Base-by-base conservation (phyloP, 257 asterid genomes). In the Henckelia pumila region DNA sequence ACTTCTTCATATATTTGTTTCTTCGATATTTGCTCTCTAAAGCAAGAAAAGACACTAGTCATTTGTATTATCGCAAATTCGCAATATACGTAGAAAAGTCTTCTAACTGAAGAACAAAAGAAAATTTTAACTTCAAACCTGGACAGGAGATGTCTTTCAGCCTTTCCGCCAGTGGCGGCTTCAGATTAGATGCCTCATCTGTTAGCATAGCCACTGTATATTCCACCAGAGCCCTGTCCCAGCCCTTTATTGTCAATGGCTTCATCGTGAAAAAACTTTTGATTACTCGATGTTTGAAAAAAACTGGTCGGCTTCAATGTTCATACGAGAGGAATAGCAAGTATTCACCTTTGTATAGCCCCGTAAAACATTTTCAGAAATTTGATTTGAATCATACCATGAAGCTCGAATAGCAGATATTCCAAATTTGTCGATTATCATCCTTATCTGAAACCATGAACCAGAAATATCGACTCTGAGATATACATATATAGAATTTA, bases 141-240 rank as follows among this genome's bases (percentile, higher is more conserved):
- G 97, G 99, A 76, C 99, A 90, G 8, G 96, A 79, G 74, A 93
- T 91, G 68, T 90, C 79, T 22, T 73, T 72, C 60, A 93, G 88
- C 76, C 90, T 78, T 75, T 81, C 72, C 0, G 82, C 65, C 40
- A 81, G 65, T 26, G 95, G 90, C 47, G 75, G 83, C 75, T 89
- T 86, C 63, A 76, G 53, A 58, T 75, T 71, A 67, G 95, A 81
- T 16, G 80, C 58, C 24, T 89, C 61, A 76, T 85, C 92, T 58
- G 96, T 77, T 32, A 93, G 81, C 95, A 88, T 63, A 7, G 97
- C 95, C 32, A 88, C 69, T 3, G 95, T 84, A 85, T 75, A 84
- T 66, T 93, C 99, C 60, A 70, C 88, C 29, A 93, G 87, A 67
- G 97, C 99, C 77, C 47, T 84, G 71, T 93, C 99, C 99, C 99